Evolutionary conservation across 2,329 filamentous ascomycete genomes (phyloP), one percentile per base, ranked within the genome.

Genomic region (Endocalyx cinctus): DNA sequence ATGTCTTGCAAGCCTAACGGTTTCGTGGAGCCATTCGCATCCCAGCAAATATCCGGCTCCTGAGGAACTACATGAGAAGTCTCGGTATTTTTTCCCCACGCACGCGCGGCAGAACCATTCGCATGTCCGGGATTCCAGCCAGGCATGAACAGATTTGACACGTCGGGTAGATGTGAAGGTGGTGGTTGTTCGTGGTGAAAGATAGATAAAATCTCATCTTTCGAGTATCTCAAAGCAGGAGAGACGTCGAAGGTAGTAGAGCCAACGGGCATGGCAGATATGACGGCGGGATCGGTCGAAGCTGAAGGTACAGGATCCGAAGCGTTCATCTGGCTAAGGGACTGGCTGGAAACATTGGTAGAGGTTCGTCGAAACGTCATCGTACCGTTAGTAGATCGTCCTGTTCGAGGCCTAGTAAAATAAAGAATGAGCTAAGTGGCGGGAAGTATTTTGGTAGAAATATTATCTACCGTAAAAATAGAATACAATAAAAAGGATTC

Each of bases 41-140:
- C 86, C 92, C 90, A 98, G 59, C 89, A 97, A 26, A 90, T 77
- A 42, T 92, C 87, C n/a, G 89, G 86, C 27, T 90, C 88, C 52
- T 84, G 78, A 38, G 80, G 80, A 42, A 74, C 69, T 43, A 84
- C 79, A 55, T 87, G 83, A 38, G 74, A 74, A n/a, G n/a, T n/a
- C 45, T 96, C 88, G 38, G 77, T 75, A 47, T 70, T 73, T 59
- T 89, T 87, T 32, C 84, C 85, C 87, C 87, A 94, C 34, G 77
- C 74, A 58, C 79, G 62, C 59, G 76, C 49, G 46, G 67, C 51
- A 59, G 71, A 51, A 55, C 82, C 79, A 48, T 87, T 88, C 25
- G 78, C 65, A 31, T 79, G 74, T 38, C 79, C 76, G 17, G 88
- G 86, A 57, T 87, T 82, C 88, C 88, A 96, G 40, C 79, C 79